Evolutionary conservation across 305 asterid genomes (phyloP).

Genomic region (Plantago lanceolata): DNA sequence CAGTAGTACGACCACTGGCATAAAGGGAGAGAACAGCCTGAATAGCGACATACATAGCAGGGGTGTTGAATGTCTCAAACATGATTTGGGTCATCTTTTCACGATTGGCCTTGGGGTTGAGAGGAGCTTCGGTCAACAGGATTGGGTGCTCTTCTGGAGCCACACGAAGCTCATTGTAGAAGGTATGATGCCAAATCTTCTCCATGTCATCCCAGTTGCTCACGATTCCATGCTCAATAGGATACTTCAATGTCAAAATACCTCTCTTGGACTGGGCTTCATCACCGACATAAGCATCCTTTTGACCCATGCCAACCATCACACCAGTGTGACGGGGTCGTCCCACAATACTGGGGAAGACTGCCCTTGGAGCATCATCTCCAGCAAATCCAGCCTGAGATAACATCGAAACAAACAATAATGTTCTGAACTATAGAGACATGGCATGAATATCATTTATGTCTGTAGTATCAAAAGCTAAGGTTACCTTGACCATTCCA

Average conservation of each 20-base stretch:
- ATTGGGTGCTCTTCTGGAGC: constrained; percentile 79
- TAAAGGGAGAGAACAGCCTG: constrained; percentile 85
- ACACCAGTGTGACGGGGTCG: constrained; percentile 93
- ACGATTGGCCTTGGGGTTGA: constrained; percentile 73
- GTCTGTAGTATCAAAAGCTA: background rate
- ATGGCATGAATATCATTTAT: background rate
- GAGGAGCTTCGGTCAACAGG: constrained; percentile 68
- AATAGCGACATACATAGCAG: constrained; percentile 84
- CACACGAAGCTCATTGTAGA: constrained; percentile 72
- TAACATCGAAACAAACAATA: constrained; percentile 18
- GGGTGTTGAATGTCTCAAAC: constrained; percentile 81
- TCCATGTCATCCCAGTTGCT: constrained; percentile 95
- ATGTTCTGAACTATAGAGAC: too few relatives aligned
- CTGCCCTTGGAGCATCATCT: constrained; percentile 92
- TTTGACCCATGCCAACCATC: constrained; percentile 90
- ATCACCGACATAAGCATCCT: constrained; percentile 75
- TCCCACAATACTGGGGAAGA: constrained; percentile 83
- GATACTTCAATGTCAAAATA: constrained; percentile 66
- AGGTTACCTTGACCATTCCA: constrained; percentile 86
- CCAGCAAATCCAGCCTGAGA: constrained; percentile 88
- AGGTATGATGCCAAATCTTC: constrained; percentile 83
- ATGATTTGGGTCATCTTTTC: constrained; percentile 82
- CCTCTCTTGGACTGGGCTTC: constrained; percentile 87
- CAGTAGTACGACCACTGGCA: constrained; percentile 91
- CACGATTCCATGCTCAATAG: constrained; percentile 82